A percentile compares a stretch with the other conserved stretches of the same genome.
Conservation (phyloP, 2,329 filamentous ascomycete genomes). For the Fusarium begoniae region DNA sequence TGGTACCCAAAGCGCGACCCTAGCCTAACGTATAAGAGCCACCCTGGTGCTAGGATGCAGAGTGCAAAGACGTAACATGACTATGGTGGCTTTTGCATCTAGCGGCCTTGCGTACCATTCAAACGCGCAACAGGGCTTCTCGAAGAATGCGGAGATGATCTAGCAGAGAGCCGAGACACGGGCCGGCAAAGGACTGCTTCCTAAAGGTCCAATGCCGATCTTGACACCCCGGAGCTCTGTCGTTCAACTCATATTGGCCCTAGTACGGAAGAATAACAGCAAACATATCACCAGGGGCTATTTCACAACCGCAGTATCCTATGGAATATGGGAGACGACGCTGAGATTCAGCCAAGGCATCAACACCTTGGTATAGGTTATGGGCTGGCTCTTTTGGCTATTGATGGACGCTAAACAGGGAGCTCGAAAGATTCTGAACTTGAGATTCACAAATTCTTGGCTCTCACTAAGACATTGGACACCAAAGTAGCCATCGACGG, state of each 20-base stretch:
- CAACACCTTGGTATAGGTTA: neutral
- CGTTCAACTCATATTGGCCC: slow-evolving; percentile 27
- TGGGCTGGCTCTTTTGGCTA: neutral
- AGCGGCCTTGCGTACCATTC: slow-evolving; percentile 36
- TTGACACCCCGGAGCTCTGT: slow-evolving; percentile 36
- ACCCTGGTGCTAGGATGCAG: slow-evolving; percentile 42
- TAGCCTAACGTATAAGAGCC: slow-evolving; percentile 44
- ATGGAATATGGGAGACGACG: slow-evolving; percentile 4
- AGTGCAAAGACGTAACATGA: slow-evolving; percentile 38
- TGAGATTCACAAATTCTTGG: neutral
- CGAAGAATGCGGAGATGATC: slow-evolving; percentile 34
- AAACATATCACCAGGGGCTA: slow-evolving; percentile 21
- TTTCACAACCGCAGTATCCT: slow-evolving; percentile 21
- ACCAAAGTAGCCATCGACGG: slow-evolving; percentile 1
- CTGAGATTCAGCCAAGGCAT: neutral
- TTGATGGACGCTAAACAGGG: neutral
- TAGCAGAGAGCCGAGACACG: slow-evolving; percentile 24
- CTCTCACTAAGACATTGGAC: slow-evolving; percentile 8
- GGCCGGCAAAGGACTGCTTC: slow-evolving; percentile 25
- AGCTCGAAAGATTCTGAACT: neutral
- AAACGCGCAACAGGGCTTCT: slow-evolving; percentile 29
- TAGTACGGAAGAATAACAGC: slow-evolving; percentile 29
- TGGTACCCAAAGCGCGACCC: slow-evolving; percentile 46
- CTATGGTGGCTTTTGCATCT: slow-evolving; percentile 40
- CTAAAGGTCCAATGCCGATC: slow-evolving; percentile 37